Base-by-base conservation (phyloP, 352 stramenopile species). In the Albugo laibachii region DNA sequence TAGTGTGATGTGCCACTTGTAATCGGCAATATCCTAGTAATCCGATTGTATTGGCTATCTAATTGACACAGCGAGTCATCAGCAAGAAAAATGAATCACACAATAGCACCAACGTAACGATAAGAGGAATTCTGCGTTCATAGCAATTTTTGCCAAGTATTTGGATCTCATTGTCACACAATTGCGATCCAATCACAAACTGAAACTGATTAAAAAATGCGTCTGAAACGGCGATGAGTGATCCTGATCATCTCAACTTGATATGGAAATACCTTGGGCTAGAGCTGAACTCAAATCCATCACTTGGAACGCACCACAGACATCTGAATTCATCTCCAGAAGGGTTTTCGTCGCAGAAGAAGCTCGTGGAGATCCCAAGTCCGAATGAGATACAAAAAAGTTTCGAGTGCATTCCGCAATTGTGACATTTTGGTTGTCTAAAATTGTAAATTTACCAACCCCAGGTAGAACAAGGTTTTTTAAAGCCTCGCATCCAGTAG, bases 391-490 rank as follows among this genome's bases (percentile, higher is more conserved):
- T 5, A 96, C 72, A 56, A 97, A 97, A 57, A 98, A 97, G 58
- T 97, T 97, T 62, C 87, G 95, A 51, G 75, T 79, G 36, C 73
- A 52, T 52, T 96, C 81, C 13, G 64, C 61, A 31, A 78, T 58
- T 6, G 64, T 62, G 44, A 95, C 83, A 1, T 39, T 48, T 19
- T 62, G 60, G 47, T 93, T 87, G 71, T 99, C 95, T 8, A 98
- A 51, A 14, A 98, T 79, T 20, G 83, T 92, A 58, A 99, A 96
- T 27, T 64, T 65, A 44, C 85, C 66, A 14, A 94, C 62, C 15
- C 85, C 73, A 13, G 85, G 85, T 21, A 96, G 63, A 45, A 96
- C 84, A 18, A 99, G 65, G 70, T 99, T 99, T 72, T 99, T 99
- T 44, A 98, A 70, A 21, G 91, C 95, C 69, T 99, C 94, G 1